Base-by-base conservation (phyloP, 352 stramenopile species). In the Thalassiosira livingstoniorum region DNA sequence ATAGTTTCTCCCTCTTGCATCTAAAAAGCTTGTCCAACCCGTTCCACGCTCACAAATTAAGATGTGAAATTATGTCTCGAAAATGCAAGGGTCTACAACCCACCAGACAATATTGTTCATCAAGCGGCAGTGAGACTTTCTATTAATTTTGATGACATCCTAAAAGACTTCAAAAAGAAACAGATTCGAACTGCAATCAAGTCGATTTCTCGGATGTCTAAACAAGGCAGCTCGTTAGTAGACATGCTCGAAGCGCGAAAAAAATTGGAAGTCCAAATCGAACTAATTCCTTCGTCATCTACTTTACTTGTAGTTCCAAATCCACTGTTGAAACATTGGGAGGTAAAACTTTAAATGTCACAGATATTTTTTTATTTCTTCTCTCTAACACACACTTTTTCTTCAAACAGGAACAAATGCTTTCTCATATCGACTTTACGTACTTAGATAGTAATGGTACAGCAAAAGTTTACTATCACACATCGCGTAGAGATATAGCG, bases 231-330 rank as follows among this genome's bases (percentile, higher is more conserved):
- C 63, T 83, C 62, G 54, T 83, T 94, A 2, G 80, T 88, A 45
- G 80, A 83, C 34, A 63, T 89, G 18, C 69, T 92, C 7, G 63
- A 90, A 68, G 61, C 68, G 60, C 78, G 71, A 23, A 87, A 81
- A 62, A 51, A 37, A 34, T 35, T 37, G 15, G 82, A 93, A 53
- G 66, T 90, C 4, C 18, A 76, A 11, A 70, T 82, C n/a, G 45
- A 79, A 1, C 62, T 96, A 4, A 11, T 89, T n/a, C 71, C 86
- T 13, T 92, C 88, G 27, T 80, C 71, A 25, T 83, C 73, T 2
- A 96, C 92, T 21, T 81, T 96, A 10, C 57, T 96, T 11, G 89
- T 96, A n/a, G 91, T 96, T 39, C 93, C 93, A 31, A 75, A 83
- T 43, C 85, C 88, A 18, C 76, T 96, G 31, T 37, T 96, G 25